Conservation (phyloP, 306 rosid species). For the Potentilla sterilis region DNA sequence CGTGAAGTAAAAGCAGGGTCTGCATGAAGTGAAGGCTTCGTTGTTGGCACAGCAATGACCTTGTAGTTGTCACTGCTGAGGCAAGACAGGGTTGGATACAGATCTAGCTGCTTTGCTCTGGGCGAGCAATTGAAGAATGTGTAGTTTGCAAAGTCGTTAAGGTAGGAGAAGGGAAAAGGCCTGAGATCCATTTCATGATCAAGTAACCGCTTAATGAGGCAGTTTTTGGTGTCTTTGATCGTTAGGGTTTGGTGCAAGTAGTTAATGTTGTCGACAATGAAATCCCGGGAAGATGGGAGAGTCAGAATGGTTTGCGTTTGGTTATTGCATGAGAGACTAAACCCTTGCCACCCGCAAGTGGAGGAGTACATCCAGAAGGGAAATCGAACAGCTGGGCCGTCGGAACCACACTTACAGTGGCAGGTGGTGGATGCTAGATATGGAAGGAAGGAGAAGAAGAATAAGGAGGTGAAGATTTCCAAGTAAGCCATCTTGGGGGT, state of each 20-base stretch:
- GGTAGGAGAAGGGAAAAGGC: constrained; percentile 18
- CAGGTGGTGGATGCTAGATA: neutral
- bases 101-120: neutral
- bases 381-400: neutral
- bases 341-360: neutral
- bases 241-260: neutral
- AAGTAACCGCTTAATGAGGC: constrained; percentile 22
- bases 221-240: constrained; percentile 14
- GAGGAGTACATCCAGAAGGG: constrained; percentile 15
- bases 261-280: neutral
- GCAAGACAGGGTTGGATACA: constrained; percentile 23
- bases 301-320: constrained; percentile 3
- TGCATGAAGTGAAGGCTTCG: neutral
- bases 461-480: neutral
- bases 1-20: neutral
- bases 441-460: neutral
- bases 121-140: constrained; percentile 42
- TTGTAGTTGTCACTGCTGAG: constrained; percentile 15
- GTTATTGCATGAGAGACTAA: constrained; percentile 19
- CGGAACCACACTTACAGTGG: neutral
- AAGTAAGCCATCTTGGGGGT: too few relatives aligned
- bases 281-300: neutral
- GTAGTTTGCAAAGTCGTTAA: constrained; percentile 9
- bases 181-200: constrained; percentile 12
- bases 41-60: constrained; percentile 10